phyloP scores from a whole-genome alignment of 495 filamentous ascomycete genomes.

The Trichoderma gamsii region DNA sequence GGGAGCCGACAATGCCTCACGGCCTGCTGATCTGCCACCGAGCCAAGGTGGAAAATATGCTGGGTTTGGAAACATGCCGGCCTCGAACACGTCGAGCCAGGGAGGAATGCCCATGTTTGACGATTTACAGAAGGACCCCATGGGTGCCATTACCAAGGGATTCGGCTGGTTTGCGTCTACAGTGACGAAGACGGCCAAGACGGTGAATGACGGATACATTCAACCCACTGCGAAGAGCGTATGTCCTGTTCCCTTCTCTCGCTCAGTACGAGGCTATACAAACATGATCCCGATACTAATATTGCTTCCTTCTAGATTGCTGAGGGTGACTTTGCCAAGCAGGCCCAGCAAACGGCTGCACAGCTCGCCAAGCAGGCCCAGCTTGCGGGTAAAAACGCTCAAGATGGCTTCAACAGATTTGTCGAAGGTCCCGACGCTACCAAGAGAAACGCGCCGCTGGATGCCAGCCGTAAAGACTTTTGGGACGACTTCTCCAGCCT shows the following conservation, averaged over 20 bases:
- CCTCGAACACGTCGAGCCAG: slow-evolving; percentile 35
- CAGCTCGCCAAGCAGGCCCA: slow-evolving; percentile 55
- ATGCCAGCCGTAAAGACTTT: slow-evolving; percentile 72
- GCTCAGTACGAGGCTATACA: slow-evolving; percentile 14
- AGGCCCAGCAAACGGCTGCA: slow-evolving; percentile 66
- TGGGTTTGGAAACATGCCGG: slow-evolving; percentile 76
- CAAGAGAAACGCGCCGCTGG: slow-evolving; percentile 31
- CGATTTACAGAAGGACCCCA: slow-evolving; percentile 84
- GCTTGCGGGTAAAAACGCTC: slow-evolving; percentile 60
- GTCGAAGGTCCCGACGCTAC: slow-evolving; percentile 55
- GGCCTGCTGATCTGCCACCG: slow-evolving; percentile 68
- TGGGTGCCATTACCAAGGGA: slow-evolving; percentile 81
- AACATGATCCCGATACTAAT: slow-evolving; percentile 5
- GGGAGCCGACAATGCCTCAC: slow-evolving; percentile 70
- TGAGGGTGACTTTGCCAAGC: slow-evolving; percentile 80
- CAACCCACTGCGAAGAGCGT: slow-evolving; percentile 86
- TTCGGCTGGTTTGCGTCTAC: slow-evolving; percentile 89
- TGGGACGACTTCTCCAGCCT: slow-evolving; percentile 73
- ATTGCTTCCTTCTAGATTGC: slow-evolving; percentile 49
- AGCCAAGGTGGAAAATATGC: slow-evolving; percentile 86
- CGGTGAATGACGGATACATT: slow-evolving; percentile 79
- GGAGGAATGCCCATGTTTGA: slow-evolving; percentile 54
- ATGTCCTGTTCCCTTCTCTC: slow-evolving; percentile 24
- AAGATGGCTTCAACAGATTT: slow-evolving; percentile 72
- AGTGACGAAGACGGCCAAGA: slow-evolving; percentile 82